Base-by-base conservation (phyloP, 345 rosid genomes). In the Litchi chinensis region DNA sequence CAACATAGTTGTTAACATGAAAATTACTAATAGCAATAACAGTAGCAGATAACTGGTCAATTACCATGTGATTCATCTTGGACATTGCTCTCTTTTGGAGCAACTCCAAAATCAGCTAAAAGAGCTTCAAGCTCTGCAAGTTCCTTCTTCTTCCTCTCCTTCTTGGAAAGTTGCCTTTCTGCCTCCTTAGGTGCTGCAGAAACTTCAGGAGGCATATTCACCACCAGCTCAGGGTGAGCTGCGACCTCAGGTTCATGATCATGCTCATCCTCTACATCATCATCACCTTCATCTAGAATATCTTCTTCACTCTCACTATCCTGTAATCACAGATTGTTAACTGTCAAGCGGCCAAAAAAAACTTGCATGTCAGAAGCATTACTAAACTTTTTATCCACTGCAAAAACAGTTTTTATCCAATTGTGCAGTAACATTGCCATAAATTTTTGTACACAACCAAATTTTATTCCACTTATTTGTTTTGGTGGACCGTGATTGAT, bases 281-380 rank as follows among this genome's bases (percentile, higher is more conserved):
- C 97, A 88, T 92, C 94, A 74, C 93, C 93, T 78, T 91, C 98
- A 59, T 89, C 92, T 65, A 91, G 86, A 79, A 86, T 79, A 37
- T 92, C 97, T 70, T 94, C 98, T 76, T 94, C 98, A 69, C 95
- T 94, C 77, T 91, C 98, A 80, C 90, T 88, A 68, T 94, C 97
- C 98, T 94, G 89, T 15, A 80, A 75, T 75, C 72, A 43, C 79
- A 82, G 62, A 73, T 1, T 48, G 13, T 69, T 52, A 82, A 68
- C 56, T 28, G 40, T 67, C 66, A 67, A 68, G 70, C 59, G 8
- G 32, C 59, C 44, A n/a, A 0, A 39, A 32, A 32, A 40, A 0
- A 60, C 24, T 26, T 24, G 41, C 76, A 75, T 24, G 70, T 75
- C 44, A 18, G 18, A 54, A 22, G 56, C 10, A 67, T 57, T 5